Evolutionary conservation across 2,329 filamentous ascomycete species (phyloP).

Genomic region (Aureobasidium vineae): DNA sequence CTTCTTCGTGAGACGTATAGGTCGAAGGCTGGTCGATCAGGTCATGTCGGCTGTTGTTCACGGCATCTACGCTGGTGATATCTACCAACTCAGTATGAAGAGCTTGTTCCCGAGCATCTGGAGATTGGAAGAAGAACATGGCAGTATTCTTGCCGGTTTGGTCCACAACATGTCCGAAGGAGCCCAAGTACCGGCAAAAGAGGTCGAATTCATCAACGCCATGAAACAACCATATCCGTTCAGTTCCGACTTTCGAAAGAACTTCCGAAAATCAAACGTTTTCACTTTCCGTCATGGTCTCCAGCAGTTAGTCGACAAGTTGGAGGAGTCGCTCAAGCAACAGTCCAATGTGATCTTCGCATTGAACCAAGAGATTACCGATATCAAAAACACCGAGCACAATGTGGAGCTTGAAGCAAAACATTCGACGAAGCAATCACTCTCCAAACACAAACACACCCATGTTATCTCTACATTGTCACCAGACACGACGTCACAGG

Average conservation of each 20-base stretch:
- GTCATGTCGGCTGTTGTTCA: conserved; percentile 73
- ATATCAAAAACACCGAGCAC: conserved; percentile 28
- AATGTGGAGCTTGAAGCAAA: conserved; percentile 23
- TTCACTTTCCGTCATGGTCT: conserved; percentile 49
- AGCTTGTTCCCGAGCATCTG: conserved; percentile 56
- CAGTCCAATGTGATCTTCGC: conserved; percentile 44
- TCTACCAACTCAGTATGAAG: conserved; percentile 73
- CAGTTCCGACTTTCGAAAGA: conserved; percentile 35
- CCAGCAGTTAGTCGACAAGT: conserved; percentile 40
- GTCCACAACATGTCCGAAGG: conserved; percentile 37
- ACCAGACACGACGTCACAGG: conserved; percentile 37
- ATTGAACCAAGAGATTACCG: conserved; percentile 44
- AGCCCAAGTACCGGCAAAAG: conserved; percentile 39
- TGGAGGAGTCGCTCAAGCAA: conserved; percentile 41
- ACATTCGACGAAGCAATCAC: conserved; percentile 31
- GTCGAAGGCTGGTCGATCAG: conserved; percentile 63
- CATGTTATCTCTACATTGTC: conserved; percentile 66
- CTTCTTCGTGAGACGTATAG: conserved; percentile 59
- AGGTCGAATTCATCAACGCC: conserved; percentile 37
- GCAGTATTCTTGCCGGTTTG: conserved; percentile 40
- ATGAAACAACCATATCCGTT: conserved; percentile 22
- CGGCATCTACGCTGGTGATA: conserved; percentile 89
- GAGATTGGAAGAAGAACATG: conserved; percentile 50
- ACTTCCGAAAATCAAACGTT: conserved; percentile 40
- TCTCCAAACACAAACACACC: conserved; percentile 40